Evolutionary conservation across 345 rosid species (phyloP), one percentile per base, ranked within the genome.

Genomic region (Luvunga scandens): DNA sequence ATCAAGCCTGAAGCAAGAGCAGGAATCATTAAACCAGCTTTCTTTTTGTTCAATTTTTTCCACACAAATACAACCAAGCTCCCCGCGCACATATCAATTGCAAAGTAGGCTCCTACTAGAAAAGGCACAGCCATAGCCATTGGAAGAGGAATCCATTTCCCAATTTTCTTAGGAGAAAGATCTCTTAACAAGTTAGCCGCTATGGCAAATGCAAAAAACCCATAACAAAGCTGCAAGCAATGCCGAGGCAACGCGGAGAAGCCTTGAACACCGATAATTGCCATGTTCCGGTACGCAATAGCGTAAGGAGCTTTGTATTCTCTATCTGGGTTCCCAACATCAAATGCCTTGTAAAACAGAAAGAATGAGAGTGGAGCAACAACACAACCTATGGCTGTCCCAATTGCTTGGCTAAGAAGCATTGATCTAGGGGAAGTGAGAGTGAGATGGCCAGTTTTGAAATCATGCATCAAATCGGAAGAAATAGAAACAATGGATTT

Each of bases 101-200:
- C 94, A 31, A 95, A 95, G 50, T 93, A 90, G 5, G 94, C 97
- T 9, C 99, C 97, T 0, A 96, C 97, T 9, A 94, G 86, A 86
- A 96, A 94, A 27, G 98, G 99, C 55, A 92, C 97, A 0, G 98
- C 99, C 97, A 96, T 96, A 1, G 97, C 99, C 93, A 96, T 96
- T 8, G 97, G 99, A 5, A 96, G 93, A 8, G 98, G 99, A 31
- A 91, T 66, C 87, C 92, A 96, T 76, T 91, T 92, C 73, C 94
- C 89, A 0, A 90, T 75, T 25, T 60, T 80, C 42, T 69, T 62
- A 0, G 98, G 95, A 6, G 85, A 74, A 7, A 82, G 31, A 78
- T 94, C 98, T 81, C 93, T 90, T 28, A 80, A 28, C 74, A 96
- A 56, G 81, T 94, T 92, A 53, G 91, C 88, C 10, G 19, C 80